Percentiles rank a stretch among this genome's conserved stretches.
phyloP scores from a whole-genome alignment of 495 filamentous ascomycete genomes.

The Recurvomyces mirabilis region DNA sequence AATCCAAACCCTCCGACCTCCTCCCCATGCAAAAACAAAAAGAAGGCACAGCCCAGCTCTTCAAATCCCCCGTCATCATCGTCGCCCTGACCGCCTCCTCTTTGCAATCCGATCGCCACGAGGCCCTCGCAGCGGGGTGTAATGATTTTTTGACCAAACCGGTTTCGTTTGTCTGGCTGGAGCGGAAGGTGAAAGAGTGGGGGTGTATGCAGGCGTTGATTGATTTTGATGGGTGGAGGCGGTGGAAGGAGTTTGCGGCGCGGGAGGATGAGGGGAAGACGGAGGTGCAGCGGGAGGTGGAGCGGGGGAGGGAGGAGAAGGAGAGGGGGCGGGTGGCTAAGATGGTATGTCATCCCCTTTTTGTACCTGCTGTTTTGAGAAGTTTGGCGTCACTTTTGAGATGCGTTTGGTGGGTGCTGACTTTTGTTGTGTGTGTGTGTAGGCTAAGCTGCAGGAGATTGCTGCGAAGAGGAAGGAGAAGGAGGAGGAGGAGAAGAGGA shows the following conservation, averaged over 20 bases:
- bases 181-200: conserved; percentile 97
- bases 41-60: conserved; percentile 27
- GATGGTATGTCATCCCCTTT: too few species aligned
- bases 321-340: conserved; percentile 7
- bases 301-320: conserved; percentile 10
- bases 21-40: background rate
- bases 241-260: conserved; percentile 67
- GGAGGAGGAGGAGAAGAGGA: conserved; percentile 2
- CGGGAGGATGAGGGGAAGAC: conserved; percentile 19
- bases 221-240: conserved; percentile 95
- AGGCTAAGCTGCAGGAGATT: conserved; percentile 9
- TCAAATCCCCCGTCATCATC: conserved; percentile 95
- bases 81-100: conserved; percentile 90
- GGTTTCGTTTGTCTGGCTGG: conserved; percentile 94
- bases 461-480: conserved; percentile 7
- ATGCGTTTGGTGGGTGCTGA: background rate
- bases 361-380: background rate
- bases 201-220: conserved; percentile 99
- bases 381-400: background rate
- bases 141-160: conserved; percentile 99
- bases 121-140: conserved; percentile 88
- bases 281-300: conserved; percentile 18
- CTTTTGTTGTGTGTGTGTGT: background rate
- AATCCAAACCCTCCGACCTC: background rate
- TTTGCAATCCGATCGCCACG: conserved; percentile 86